These are phyloP conservation scores for Pleurotus tuber-regium DNA, from an alignment of 768 basidiomycete genomes.

Conservation along the genomic window DNA sequence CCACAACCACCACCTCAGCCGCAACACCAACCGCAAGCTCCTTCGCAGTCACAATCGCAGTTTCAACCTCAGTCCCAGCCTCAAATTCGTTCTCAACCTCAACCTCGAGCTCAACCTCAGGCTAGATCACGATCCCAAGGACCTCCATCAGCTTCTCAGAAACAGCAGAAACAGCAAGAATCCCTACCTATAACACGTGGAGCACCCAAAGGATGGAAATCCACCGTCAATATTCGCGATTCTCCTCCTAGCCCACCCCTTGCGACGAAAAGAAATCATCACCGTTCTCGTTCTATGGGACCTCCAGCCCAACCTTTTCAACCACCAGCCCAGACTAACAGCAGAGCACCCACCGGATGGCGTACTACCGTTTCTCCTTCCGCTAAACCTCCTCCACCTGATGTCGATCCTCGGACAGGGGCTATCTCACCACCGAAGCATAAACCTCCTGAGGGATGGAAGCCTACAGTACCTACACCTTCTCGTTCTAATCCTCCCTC, in stretches of 20 bases:
- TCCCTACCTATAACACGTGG: background rate
- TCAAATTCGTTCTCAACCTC: constrained; percentile 18
- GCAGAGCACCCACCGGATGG: constrained; percentile 3
- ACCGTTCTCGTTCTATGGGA: constrained; percentile 1
- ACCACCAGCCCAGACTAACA: background rate
- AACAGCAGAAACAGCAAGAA: background rate
- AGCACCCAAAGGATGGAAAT: constrained; percentile 8
- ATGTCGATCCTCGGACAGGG: constrained; percentile 2
- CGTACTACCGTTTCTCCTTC: background rate
- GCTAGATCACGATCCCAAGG: constrained; percentile 1
- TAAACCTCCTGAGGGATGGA: constrained; percentile 11
- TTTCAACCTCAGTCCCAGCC: constrained; percentile 10
- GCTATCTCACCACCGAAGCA: background rate
- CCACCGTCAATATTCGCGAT: constrained; percentile 1
- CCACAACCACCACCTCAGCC: background rate
- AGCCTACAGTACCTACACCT: constrained; percentile 3
- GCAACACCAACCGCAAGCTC: background rate
- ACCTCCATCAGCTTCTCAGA: background rate
- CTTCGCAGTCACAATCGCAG: background rate
- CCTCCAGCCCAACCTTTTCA: background rate
- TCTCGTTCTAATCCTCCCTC: background rate
- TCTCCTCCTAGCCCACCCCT: constrained; percentile 1
- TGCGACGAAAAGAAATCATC: background rate
- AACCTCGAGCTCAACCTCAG: constrained; percentile 9
- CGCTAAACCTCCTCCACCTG: constrained; percentile 1